These are phyloP conservation scores for Hypoxylon intermedium DNA, from an alignment of 495 filamentous ascomycete genomes.

Conservation along the genomic window DNA sequence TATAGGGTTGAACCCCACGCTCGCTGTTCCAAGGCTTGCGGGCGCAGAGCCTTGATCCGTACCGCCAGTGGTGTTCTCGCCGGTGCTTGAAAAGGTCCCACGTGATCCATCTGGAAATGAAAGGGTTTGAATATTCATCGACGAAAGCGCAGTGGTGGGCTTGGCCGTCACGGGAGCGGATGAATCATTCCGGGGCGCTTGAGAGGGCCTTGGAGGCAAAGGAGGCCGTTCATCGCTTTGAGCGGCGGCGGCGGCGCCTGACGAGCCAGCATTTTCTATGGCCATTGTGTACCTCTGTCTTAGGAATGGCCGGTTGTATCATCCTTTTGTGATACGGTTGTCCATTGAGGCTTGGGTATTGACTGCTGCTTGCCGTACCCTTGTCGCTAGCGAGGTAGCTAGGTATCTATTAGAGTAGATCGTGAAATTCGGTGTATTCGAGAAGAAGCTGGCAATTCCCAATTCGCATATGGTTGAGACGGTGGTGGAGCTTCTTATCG, in stretches of 20 bases:
- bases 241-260: constrained; percentile 14
- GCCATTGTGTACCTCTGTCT: constrained; percentile 31
- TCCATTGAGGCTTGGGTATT: neutral
- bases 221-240: constrained; percentile 57
- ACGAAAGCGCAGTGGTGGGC: constrained; percentile 82
- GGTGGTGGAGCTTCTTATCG: constrained; percentile 27
- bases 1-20: constrained; percentile 29
- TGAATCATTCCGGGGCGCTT: constrained; percentile 14
- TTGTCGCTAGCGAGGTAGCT: constrained; percentile 1
- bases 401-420: too few relatives aligned
- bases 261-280: constrained; percentile 36
- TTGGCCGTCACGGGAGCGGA: too few relatives aligned
- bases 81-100: constrained; percentile 63
- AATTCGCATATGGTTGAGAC: too few relatives aligned
- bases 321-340: constrained; percentile 20
- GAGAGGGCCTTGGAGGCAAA: constrained; percentile 69
- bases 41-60: constrained; percentile 34
- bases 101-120: constrained; percentile 71
- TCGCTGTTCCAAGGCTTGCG: constrained; percentile 44
- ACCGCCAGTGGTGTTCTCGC: constrained; percentile 42
- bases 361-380: neutral
- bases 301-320: constrained; percentile 23
- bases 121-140: constrained; percentile 76
- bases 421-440: neutral
- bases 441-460: constrained; percentile 1